These are phyloP conservation scores for Scheffersomyces spartinae DNA, from an alignment of 805 yeast genomes.

Conservation along the genomic window DNA sequence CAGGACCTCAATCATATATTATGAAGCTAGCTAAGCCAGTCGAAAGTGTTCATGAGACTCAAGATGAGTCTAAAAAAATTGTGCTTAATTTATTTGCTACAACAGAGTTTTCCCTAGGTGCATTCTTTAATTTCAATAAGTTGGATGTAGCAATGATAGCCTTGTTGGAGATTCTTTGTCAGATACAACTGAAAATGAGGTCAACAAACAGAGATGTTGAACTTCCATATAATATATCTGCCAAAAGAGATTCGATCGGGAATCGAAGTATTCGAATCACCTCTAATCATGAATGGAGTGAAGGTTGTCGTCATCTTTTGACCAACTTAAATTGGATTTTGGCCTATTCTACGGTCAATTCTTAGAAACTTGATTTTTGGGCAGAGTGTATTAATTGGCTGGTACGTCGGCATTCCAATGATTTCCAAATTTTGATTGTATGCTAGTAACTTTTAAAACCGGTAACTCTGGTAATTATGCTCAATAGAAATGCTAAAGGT, in stretches of 20 bases:
- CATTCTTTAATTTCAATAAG: constrained; percentile 61
- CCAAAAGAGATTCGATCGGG: constrained; percentile 54
- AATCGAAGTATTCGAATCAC: constrained; percentile 65
- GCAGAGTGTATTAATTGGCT: too few species aligned
- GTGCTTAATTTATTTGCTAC: too few species aligned
- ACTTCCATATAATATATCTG: constrained; percentile 60
- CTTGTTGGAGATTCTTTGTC: constrained; percentile 47
- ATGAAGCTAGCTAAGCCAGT: constrained; percentile 35
- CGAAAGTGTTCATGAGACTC: not conserved
- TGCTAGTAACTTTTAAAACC: too few species aligned
- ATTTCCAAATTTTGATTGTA: too few species aligned
- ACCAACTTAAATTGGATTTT: constrained; percentile 77
- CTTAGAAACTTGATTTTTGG: too few species aligned
- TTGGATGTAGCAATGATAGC: constrained; percentile 78
- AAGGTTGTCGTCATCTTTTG: constrained; percentile 71
- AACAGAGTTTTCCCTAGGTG: constrained; percentile 63
- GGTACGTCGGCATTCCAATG: too few species aligned
- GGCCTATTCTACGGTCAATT: constrained; percentile 63
- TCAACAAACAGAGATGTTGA: constrained; percentile 43
- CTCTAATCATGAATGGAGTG: constrained; percentile 77
- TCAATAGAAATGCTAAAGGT: too few species aligned
- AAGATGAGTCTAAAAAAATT: too few species aligned
- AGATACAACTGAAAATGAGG: constrained; percentile 34
- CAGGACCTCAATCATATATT: constrained; percentile 77
- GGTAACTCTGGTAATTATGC: too few species aligned